Base-by-base conservation (phyloP, 805 yeast genomes). In the Candida lessepsii region DNA sequence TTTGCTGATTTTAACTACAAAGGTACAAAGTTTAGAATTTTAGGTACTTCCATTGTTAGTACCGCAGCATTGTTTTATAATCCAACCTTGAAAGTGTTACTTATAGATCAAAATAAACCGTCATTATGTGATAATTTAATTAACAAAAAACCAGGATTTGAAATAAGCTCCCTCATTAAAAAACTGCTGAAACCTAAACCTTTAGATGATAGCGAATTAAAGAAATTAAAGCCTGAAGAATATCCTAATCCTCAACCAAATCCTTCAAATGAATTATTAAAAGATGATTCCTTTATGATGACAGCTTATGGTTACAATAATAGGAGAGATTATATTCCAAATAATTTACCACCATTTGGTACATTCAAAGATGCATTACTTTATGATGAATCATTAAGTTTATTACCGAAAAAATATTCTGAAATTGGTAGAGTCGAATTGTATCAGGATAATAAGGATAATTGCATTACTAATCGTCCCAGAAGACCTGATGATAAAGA, bases 341-440 rank as follows among this genome's bases (percentile, higher is more conserved):
- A 52, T 40, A 53, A 60, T 11, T 42, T 58, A 37, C 74, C 73
- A 1, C 72, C 73, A 1, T 69, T 69, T 47, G 71, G 70, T 6
- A 42, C 47, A 5, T 65, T 59, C 32, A 52, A 51, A 33, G 71
- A 67, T 41, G 43, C 61, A 1, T 33, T 56, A 15, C 41, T 50
- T 7, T 65, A 62, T 42, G 25, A 47, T 15, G 45, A 49, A 17
- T 41, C 39, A 7, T 30, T 47, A 15, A 50, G 48, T 21, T 19
- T 59, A 2, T 37, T 64, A 13, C 73, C 72, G n/a, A 67, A 63
- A 37, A 65, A 56, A 44, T 67, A 49, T 41, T 40, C 58, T 9
- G 72, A 67, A 36, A 47, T 53, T 13, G 73, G 69, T 10, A 54
- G 44, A 36, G 35, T 68, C 14, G 69, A 65, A 32, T 14, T 61